Evolutionary conservation across 2,329 filamentous ascomycete species (phyloP).

Genomic region (Lachnellula arida): DNA sequence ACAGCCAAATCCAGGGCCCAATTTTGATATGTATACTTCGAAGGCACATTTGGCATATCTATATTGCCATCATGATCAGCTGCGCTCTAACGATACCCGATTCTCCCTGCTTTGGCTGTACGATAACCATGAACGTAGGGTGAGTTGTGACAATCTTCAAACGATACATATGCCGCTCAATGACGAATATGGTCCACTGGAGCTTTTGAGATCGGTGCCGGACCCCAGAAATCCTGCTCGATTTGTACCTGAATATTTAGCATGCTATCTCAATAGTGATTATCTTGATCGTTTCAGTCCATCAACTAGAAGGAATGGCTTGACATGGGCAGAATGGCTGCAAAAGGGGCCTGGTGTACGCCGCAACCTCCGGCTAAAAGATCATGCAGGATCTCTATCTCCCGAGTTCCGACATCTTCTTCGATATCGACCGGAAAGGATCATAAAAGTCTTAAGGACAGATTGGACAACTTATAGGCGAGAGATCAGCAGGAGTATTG

Average conservation of each 20-base stretch:
- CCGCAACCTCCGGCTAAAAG: slow-evolving; percentile 9
- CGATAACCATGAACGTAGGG: neutral
- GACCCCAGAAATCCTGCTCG: neutral
- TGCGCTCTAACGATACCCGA: neutral
- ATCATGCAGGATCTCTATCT: slow-evolving; percentile 12
- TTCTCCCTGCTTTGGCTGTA: slow-evolving; percentile 12
- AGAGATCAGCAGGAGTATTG: slow-evolving; percentile 2
- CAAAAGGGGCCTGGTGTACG: slow-evolving; percentile 9
- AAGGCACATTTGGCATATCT: slow-evolving; percentile 16
- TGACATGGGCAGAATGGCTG: slow-evolving; percentile 16
- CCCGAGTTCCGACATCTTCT: slow-evolving; percentile 19
- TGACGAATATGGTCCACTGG: slow-evolving; percentile 13
- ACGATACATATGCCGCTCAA: slow-evolving; percentile 11
- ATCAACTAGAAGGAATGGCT: slow-evolving; percentile 3
- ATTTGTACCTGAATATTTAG: slow-evolving; percentile 6
- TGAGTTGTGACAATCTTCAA: neutral
- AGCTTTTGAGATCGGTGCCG: slow-evolving; percentile 13
- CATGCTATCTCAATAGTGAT: slow-evolving; percentile 10
- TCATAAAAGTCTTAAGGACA: slow-evolving; percentile 9
- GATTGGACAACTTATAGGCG: slow-evolving; percentile 11
- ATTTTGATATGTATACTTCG: slow-evolving; percentile 3
- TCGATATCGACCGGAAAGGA: slow-evolving; percentile 13
- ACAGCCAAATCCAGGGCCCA: neutral
- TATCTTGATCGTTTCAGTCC: slow-evolving; percentile 9
- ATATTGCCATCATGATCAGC: slow-evolving; percentile 11